Base-by-base conservation (phyloP, 2,329 filamentous ascomycete species). In the Colletotrichum destructivum region DNA sequence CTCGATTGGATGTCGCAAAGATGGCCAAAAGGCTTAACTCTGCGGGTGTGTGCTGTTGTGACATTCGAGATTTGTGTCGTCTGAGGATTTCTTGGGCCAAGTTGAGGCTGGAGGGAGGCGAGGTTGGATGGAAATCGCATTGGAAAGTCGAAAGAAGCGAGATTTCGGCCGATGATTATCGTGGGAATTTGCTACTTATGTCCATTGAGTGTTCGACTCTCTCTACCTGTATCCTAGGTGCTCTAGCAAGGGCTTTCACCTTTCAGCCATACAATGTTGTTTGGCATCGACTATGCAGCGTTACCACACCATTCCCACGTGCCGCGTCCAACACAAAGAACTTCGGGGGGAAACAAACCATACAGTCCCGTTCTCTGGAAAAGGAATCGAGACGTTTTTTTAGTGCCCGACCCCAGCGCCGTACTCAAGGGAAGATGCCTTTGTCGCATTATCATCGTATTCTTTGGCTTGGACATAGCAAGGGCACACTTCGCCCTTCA, bases 261-360 rank as follows among this genome's bases (percentile, higher is more conserved):
- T 18, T 12, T 52, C 16, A 7, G 3, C n/a, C 13, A 23, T 11
- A 38, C 55, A 23, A 42, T 23, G 35, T 35, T 13, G 15, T 40
- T 21, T 7, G n/a, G 35, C 13, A 7, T 57, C 13, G 38, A 42
- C 13, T 16, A 59, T 42, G 52, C n/a, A 38, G 18, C 44, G 42
- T 66, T 42, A 31, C 51, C 26, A 23, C 35, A 16, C 13, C 44
- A 11, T 47, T 23, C 40, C 40, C 21, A 44, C 31, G 16, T 62
- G 52, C 52, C 52, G 44, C 23, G 21, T 23, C n/a, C 49, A 12
- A 35, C 7, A 61, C 56, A 71, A 71, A 71, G 68, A 51, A 52
- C 23, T 26, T 4, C 21, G 11, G 38, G 11, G 23, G 56, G 26
- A 18, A 4, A 15, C 21, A 15, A 11, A 15, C 21, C 12, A 23